Percentiles rank a stretch among this genome's conserved stretches.
phyloP scores from a whole-genome alignment of 179 eudicot genomes.

The Patellifolia procumbens region DNA sequence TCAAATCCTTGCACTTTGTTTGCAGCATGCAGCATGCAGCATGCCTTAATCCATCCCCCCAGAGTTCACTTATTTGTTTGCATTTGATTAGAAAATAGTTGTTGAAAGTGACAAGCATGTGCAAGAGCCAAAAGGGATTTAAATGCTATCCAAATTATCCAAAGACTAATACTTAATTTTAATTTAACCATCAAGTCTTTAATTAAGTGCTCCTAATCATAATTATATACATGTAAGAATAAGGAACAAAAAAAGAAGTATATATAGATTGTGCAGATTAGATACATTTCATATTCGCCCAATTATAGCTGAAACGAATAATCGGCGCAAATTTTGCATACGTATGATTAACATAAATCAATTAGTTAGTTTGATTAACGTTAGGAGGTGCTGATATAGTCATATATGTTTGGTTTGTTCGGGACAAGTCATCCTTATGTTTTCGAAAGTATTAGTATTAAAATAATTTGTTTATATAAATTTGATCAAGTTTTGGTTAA shows the following conservation, averaged over 20 bases:
- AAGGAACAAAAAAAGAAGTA: background rate
- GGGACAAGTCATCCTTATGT: background rate
- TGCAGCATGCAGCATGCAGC: background rate
- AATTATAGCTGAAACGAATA: conserved; percentile 10
- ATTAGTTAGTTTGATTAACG: background rate
- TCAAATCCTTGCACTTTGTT: background rate
- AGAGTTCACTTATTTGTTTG: background rate
- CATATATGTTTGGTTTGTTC: background rate
- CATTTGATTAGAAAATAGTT: conserved; percentile 8
- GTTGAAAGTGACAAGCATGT: conserved; percentile 17
- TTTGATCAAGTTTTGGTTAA: too few species aligned
- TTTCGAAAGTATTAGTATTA: background rate
- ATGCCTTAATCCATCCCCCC: conserved; percentile 6
- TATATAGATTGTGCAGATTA: background rate
- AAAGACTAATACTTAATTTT: background rate
- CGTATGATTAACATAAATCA: background rate
- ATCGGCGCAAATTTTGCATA: conserved; percentile 13
- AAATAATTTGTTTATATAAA: background rate
- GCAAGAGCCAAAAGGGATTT: background rate
- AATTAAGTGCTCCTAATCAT: background rate
- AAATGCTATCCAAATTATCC: conserved; percentile 1
- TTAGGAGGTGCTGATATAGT: background rate
- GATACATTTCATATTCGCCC: conserved; percentile 13
- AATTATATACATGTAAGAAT: background rate
- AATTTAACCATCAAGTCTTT: background rate